Evolutionary conservation across 225 moss, liverwort and hornwort species (phyloP), one percentile per base, ranked within the genome.

Genomic region (Climacium dendroides): DNA sequence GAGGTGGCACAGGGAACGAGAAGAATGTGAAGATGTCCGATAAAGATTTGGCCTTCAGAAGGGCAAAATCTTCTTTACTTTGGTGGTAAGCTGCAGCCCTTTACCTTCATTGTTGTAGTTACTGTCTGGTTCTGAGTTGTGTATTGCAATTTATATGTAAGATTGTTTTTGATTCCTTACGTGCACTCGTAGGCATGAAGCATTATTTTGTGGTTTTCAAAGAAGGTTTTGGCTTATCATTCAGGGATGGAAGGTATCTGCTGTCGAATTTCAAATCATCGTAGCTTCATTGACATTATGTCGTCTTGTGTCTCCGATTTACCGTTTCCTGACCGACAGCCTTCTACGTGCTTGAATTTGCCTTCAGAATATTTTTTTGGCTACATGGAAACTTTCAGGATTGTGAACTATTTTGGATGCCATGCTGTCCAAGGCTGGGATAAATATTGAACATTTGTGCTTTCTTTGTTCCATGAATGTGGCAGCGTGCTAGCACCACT

Each of bases 401-500:
- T 73, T 62, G 41, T 86, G 50, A 72, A 87, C 67, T 81, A 10
- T 54, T 48, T 80, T 64, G 29, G 53, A 47, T 83, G 73, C 74
- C 39, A 80, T 83, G 57, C 80, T 90, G 13, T 78, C 54, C 82
- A 73, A 87, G 62, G 74, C 47, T 89, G 62, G 75, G 69, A 74
- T 70, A 55, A n/a, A 53, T 86, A 60, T 63, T 89, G 54, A 93
- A 74, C n/a, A 10, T 62, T 43, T 67, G 48, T 67, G 65, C 29
- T 88, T 88, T 85, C 39, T 89, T 83, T 85, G 65, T 86, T 85
- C 41, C n/a, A 82, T 87, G 47, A 47, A 69, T 87, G 59, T 83
- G 89, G 87, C 92, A 98, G 98, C 87, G 96, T 98, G 64, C 94
- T 98, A 70, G 96, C 98, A 69, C 98, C 98, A 84, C 89, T 98